Percentiles rank a stretch among this genome's conserved stretches.
These are phyloP conservation scores for Solanum chacoense DNA, from an alignment of 305 asterid genomes.

Conservation along the genomic window DNA sequence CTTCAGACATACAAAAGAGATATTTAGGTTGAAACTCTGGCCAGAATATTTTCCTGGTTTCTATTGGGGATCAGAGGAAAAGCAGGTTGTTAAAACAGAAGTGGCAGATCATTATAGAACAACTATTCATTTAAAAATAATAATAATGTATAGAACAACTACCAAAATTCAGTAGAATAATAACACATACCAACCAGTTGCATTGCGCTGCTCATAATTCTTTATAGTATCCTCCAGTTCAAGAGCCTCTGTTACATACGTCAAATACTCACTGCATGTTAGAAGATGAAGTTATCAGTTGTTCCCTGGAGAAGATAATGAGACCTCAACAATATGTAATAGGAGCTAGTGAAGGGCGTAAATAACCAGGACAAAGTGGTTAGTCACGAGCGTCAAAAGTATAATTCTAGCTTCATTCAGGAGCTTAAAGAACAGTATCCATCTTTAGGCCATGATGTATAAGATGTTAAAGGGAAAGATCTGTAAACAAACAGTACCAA, in stretches of 20 bases:
- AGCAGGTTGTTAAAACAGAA: background rate
- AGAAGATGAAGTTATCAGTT: constrained; percentile 5
- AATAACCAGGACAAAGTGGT: background rate
- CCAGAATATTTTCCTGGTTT: background rate
- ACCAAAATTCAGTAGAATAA: constrained; percentile 13
- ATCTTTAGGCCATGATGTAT: background rate
- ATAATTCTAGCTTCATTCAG: background rate
- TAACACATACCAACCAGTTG: constrained; percentile 79
- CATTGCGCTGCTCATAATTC: constrained; percentile 75
- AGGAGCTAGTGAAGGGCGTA: background rate
- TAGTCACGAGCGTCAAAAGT: background rate
- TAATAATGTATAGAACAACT: background rate
- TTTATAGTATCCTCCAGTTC: constrained; percentile 88
- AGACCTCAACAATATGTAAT: background rate
- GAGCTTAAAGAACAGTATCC: background rate
- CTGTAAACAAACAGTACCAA: background rate
- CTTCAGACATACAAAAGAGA: background rate
- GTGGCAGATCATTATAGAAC: background rate
- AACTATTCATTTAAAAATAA: background rate
- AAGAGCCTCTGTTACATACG: constrained; percentile 85
- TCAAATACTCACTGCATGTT: constrained; percentile 78
- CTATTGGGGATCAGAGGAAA: background rate
- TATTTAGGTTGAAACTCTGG: background rate
- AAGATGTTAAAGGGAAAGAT: background rate
- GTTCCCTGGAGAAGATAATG: background rate